A percentile compares a stretch with the other conserved stretches of the same genome.
Evolutionary conservation across 2,329 filamentous ascomycete genomes (phyloP).

Genomic region (Juglanconis sp.): DNA sequence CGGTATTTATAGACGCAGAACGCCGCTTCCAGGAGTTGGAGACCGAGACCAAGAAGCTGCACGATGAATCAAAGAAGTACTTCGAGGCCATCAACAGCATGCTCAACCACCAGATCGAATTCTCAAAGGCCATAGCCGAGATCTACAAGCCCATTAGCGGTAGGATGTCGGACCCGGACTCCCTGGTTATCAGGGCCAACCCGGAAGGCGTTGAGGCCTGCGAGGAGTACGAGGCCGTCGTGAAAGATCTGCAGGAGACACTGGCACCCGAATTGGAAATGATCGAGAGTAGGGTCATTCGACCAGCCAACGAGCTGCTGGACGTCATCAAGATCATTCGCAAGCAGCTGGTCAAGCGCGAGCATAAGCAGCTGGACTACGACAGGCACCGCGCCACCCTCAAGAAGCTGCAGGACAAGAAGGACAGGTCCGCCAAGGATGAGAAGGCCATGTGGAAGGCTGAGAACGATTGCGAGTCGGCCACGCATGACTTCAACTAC

Average conservation of each 20-base stretch:
- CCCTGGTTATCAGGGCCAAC: slow-evolving; percentile 78
- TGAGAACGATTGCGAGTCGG: slow-evolving; percentile 83
- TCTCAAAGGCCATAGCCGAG: slow-evolving; percentile 92
- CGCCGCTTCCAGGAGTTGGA: slow-evolving; percentile 92
- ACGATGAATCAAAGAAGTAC: slow-evolving; percentile 96
- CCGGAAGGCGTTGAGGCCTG: slow-evolving; percentile 90
- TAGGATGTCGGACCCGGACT: slow-evolving; percentile 87
- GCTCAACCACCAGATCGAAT: slow-evolving; percentile 96
- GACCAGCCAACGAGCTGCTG: slow-evolving; percentile 86
- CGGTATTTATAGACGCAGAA: slow-evolving; percentile 92
- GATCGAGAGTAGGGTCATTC: slow-evolving; percentile 90
- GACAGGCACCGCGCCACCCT: slow-evolving; percentile 78
- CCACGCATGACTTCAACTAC: slow-evolving; percentile 95
- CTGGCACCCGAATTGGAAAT: slow-evolving; percentile 92
- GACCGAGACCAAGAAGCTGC: slow-evolving; percentile 90
- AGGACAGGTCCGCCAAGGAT: slow-evolving; percentile 92
- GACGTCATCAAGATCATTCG: slow-evolving; percentile 94
- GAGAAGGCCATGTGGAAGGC: slow-evolving; percentile 97
- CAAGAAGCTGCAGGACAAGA: slow-evolving; percentile 97
- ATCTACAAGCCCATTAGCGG: slow-evolving; percentile 98
- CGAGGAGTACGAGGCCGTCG: slow-evolving; percentile 91
- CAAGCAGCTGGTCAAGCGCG: slow-evolving; percentile 82
- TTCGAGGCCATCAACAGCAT: slow-evolving; percentile 98
- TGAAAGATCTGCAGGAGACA: slow-evolving; percentile 84
- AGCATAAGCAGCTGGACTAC: slow-evolving; percentile 97